Base-by-base conservation (phyloP, 1,284 basidiomycete species). In the Rhodotorula sp. region DNA sequence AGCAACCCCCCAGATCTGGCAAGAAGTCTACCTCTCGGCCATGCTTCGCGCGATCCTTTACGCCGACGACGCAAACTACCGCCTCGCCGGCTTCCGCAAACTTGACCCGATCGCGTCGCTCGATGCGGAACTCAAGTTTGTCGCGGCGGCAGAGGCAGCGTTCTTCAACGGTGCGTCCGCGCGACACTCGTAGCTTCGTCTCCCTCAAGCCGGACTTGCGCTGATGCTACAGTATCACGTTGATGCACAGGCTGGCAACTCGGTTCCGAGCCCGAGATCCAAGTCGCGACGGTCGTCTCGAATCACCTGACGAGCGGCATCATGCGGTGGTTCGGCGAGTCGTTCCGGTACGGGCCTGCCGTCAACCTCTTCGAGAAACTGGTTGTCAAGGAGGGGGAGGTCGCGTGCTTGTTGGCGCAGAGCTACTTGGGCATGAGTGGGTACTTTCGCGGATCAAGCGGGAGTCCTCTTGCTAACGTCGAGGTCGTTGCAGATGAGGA, bases 381-480 rank as follows among this genome's bases (percentile, higher is more conserved):
- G 48, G 84, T 88, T 63, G 88, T 86, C 11, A 85, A 85, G 69
- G 94, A 98, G 75, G 91, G 94, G 0, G 95, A 98, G 76, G 90
- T 97, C 22, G 88, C 92, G 1, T 90, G 90, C 2, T 82, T 99
- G 52, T 84, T 99, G 46, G 94, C 94, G 4, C 87, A 86, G 79
- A 89, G 91, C 68, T 99, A 99, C 79, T 86, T 99, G 66, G 95
- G 95, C 61, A 97, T 99, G 95, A 94, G 94, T 96, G 76, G 79
- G 91, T 85, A 36, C n/a, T 27, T 22, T 27, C 7, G 2, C n/a
- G 46, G 64, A 39, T 57, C 59, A 27, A 15, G 17, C 30, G 4
- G 4, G 49, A 17, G n/a, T 24, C 19, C 34, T 60, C 17, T 17
- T 2, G 36, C 51, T 36, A 46, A n/a, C 39, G 44, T 68, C 61